Conservation (phyloP, 2,329 filamentous ascomycete species). For the Aspergillus proliferans region DNA sequence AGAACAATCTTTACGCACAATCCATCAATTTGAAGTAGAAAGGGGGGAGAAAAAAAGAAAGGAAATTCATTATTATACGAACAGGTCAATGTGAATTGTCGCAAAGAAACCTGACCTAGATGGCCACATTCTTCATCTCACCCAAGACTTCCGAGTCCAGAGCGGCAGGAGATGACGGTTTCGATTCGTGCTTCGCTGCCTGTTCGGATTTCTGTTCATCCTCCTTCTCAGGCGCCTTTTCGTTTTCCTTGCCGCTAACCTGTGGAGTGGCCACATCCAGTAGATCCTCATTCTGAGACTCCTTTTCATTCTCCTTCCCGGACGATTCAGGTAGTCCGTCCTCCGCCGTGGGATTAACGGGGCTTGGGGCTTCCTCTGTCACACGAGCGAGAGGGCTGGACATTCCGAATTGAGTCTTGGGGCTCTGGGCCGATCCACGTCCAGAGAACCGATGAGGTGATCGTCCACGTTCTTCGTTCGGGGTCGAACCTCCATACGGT, state of each 20-base stretch:
- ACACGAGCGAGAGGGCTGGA: slow-evolving; percentile 43
- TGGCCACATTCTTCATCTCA: slow-evolving; percentile 45
- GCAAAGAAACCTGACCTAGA: slow-evolving; percentile 21
- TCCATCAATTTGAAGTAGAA: slow-evolving; percentile 16
- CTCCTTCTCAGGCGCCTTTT: slow-evolving; percentile 17
- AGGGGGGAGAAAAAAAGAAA: slow-evolving; percentile 7
- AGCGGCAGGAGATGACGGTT: slow-evolving; percentile 20
- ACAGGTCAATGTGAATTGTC: not conserved
- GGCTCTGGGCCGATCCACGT: slow-evolving; percentile 38
- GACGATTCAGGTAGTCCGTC: slow-evolving; percentile 28
- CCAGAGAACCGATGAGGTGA: slow-evolving; percentile 44
- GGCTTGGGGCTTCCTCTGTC: slow-evolving; percentile 39
- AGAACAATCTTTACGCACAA: slow-evolving; percentile 18
- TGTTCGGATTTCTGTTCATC: slow-evolving; percentile 23
- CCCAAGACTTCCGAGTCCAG: slow-evolving; percentile 36
- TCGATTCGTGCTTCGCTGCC: slow-evolving; percentile 22
- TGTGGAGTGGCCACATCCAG: slow-evolving; percentile 36
- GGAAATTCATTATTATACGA: slow-evolving; percentile 1
- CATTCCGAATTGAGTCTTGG: slow-evolving; percentile 38
- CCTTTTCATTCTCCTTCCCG: slow-evolving; percentile 22
- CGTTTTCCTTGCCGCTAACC: slow-evolving; percentile 30
- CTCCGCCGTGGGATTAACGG: slow-evolving; percentile 27
- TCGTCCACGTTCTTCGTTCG: slow-evolving; percentile 42
- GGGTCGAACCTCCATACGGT: slow-evolving; percentile 46
- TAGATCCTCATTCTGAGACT: slow-evolving; percentile 31